A percentile compares a stretch with the other conserved stretches of the same genome.
Conservation (phyloP, 257 asterid genomes). For the Solanum tacnaense region DNA sequence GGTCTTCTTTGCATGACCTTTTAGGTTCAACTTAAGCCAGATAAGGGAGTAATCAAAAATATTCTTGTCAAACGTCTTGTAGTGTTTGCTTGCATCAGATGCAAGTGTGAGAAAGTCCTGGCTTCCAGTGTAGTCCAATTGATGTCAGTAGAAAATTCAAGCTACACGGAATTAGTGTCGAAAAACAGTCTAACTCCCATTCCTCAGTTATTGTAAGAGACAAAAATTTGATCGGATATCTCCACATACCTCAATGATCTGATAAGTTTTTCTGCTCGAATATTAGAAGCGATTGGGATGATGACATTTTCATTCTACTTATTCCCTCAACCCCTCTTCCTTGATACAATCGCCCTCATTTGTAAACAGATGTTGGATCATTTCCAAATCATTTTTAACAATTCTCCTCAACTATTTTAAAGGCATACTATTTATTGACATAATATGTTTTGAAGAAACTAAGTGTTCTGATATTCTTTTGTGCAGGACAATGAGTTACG, state of each 20-base stretch:
- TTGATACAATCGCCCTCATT: background rate
- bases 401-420: background rate
- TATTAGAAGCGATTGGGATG: background rate
- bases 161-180: background rate
- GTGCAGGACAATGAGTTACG: conserved; percentile 77
- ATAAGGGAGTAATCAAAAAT: background rate
- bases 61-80: background rate
- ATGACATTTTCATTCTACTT: background rate
- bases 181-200: background rate
- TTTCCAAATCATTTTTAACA: background rate
- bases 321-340: background rate
- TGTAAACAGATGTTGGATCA: background rate
- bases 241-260: background rate
- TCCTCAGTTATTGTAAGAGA: background rate
- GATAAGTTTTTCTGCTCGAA: background rate
- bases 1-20: background rate
- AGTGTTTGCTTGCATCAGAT: background rate
- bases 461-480: background rate
- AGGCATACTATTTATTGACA: background rate
- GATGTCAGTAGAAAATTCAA: background rate
- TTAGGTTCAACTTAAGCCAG: background rate
- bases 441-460: background rate
- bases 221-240: background rate
- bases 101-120: background rate
- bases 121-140: background rate